phyloP scores from a whole-genome alignment of 176 grass and related monocot genomes.

The Zizania latifolia region DNA sequence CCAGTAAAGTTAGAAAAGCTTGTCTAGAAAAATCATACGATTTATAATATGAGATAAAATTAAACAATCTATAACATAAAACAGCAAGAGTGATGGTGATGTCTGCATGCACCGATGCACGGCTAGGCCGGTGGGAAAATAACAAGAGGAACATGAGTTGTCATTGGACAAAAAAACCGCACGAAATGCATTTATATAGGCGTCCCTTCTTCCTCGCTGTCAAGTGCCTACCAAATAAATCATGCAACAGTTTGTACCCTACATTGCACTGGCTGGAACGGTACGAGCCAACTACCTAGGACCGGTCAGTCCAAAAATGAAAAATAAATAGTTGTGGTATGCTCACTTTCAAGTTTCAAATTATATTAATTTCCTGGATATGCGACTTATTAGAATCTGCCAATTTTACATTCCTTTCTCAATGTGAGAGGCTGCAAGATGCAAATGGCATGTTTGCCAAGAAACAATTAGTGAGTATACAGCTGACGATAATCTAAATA shows the following conservation, averaged over 20 bases:
- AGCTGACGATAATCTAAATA: too few species aligned
- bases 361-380: too few species aligned
- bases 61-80: too few species aligned
- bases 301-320: neutral
- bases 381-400: too few species aligned
- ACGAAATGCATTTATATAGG: neutral
- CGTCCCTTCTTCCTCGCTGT: neutral
- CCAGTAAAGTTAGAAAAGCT: too few species aligned
- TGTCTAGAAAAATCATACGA: too few species aligned
- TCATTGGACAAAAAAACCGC: conserved; percentile 21
- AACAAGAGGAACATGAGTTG: neutral
- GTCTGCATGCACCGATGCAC: neutral
- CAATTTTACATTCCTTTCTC: neutral
- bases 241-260: neutral
- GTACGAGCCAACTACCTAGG: conserved; percentile 12
- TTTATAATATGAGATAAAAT: too few species aligned
- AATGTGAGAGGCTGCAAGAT: neutral
- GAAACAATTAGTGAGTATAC: too few species aligned
- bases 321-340: neutral
- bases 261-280: conserved; percentile 16
- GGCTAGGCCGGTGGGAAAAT: conserved; percentile 10
- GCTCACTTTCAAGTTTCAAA: neutral
- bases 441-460: too few species aligned
- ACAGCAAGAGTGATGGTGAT: too few species aligned
- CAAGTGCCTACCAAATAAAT: neutral